Conservation (phyloP, 192 early-diverging fungal genomes). For the Phycomyces blakesleeanus region DNA sequence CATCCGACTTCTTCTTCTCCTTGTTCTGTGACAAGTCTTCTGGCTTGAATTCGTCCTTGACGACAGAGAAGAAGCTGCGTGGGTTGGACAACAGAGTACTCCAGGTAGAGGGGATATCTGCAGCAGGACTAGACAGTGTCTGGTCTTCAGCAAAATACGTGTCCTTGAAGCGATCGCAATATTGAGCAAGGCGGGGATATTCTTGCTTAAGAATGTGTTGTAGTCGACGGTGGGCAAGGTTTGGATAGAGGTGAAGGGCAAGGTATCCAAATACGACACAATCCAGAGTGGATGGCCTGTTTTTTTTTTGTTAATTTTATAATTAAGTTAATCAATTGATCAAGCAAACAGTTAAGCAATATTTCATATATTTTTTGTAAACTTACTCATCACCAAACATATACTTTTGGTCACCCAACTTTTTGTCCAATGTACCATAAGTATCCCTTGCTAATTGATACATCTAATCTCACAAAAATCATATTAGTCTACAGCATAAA, state of each 20-base stretch:
- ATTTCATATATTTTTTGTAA: too few species aligned
- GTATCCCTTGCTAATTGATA: slow-evolving; percentile 65
- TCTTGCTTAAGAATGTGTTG: slow-evolving; percentile 63
- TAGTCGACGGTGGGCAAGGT: slow-evolving; percentile 65
- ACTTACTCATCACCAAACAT: slow-evolving; percentile 75
- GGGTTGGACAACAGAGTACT: slow-evolving; percentile 32
- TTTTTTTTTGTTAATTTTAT: too few species aligned
- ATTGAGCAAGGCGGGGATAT: slow-evolving; percentile 62
- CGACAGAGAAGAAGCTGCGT: slow-evolving; percentile 38
- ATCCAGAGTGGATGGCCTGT: slow-evolving; percentile 71
- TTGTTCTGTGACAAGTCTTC: not conserved
- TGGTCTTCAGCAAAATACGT: slow-evolving; percentile 29
- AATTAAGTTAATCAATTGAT: too few species aligned
- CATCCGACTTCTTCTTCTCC: slow-evolving; percentile 33
- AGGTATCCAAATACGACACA: slow-evolving; percentile 81
- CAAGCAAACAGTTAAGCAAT: too few species aligned
- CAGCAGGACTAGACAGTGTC: slow-evolving; percentile 20
- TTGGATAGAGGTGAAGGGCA: slow-evolving; percentile 70
- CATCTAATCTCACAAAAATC: too few species aligned
- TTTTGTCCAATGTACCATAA: slow-evolving; percentile 62
- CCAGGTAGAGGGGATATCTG: slow-evolving; percentile 41
- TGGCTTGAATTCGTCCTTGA: slow-evolving; percentile 19
- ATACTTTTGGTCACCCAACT: slow-evolving; percentile 72
- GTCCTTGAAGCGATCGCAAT: slow-evolving; percentile 56
- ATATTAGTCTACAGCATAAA: too few species aligned